Evolutionary conservation across 2,329 filamentous ascomycete genomes (phyloP), one percentile per base, ranked within the genome.

Genomic region (Diplodia mutila): DNA sequence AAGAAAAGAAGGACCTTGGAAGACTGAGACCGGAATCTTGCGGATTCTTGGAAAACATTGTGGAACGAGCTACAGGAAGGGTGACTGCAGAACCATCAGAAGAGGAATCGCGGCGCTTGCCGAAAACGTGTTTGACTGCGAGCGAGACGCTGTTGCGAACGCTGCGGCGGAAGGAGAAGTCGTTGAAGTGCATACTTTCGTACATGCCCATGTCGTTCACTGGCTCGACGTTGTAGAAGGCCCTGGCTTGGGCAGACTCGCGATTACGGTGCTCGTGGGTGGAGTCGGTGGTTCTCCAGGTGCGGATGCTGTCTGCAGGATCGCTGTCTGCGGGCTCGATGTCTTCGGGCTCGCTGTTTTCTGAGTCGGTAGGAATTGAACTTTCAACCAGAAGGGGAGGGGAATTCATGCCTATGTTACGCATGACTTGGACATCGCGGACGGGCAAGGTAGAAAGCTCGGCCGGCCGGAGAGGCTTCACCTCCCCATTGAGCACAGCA

Each of bases 401-500:
- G 46, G 51, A 29, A 14, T 71, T 74, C 2, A 78, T 72, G 21
- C 76, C 77, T 14, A 82, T 76, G 25, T 69, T 75, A 39, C 74
- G 73, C 32, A 81, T 72, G 39, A 79, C 70, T 2, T 70, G 66
- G 9, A 78, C 74, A 23, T 81, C 73, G n/a, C 77, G 75, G 23
- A 77, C 70, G 1, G 77, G 80, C 6, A 83, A 76, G 3, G 66
- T 61, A 12, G 70, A 55, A 14, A 71, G 69, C 14, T 81, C 78
- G 0, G 73, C 65, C 16, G 70, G 63, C 1, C 77, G 77, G 11
- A 82, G 32, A 1, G 79, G 73, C 27, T 74, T 65, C 21, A 78
- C 70, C 42, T 78, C 72, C 39, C 79, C 77, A 32, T 73, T 75
- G 27, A 82, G 75, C 39, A 85, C 76, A 14, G 79, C 73, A 4